These are phyloP conservation scores for Nitzschia inconspicua DNA, from an alignment of 108 stramenopile genomes.

Conservation along the genomic window DNA sequence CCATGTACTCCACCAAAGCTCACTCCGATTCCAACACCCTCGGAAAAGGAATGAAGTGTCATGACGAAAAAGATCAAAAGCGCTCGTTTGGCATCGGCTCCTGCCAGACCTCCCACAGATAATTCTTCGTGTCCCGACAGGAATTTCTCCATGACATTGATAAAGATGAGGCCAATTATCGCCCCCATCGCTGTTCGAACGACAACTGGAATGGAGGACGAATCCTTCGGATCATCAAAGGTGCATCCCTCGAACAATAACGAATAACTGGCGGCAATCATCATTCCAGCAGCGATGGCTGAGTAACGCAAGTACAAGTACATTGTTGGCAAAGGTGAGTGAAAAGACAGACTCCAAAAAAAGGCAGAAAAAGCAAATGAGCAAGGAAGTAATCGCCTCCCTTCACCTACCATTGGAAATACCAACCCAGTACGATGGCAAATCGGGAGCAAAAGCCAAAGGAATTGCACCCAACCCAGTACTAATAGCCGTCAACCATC, in stretches of 20 bases:
- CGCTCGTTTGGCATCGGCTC: conserved; percentile 86
- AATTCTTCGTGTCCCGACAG: conserved; percentile 90
- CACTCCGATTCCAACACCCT: conserved; percentile 97
- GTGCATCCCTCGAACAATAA: conserved; percentile 83
- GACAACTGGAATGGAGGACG: conserved; percentile 36
- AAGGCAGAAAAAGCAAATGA: background rate
- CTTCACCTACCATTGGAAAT: conserved; percentile 74
- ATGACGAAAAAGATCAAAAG: conserved; percentile 96
- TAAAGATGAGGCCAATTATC: conserved; percentile 74
- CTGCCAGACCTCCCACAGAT: conserved; percentile 79
- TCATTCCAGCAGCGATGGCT: conserved; percentile 98
- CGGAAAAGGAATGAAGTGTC: conserved; percentile 97
- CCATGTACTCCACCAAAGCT: conserved; percentile 88
- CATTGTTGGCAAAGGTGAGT: background rate
- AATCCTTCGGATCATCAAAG: conserved; percentile 67
- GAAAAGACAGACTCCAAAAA: background rate
- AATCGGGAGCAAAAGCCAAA: conserved; percentile 66
- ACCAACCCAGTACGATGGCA: conserved; percentile 79
- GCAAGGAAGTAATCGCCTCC: background rate
- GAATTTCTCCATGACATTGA: conserved; percentile 73
- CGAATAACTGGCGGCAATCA: conserved; percentile 91
- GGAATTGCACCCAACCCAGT: conserved; percentile 96
- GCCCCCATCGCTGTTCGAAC: conserved; percentile 68
- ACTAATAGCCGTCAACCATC: conserved; percentile 94
- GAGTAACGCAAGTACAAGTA: conserved; percentile 14